Conservation (phyloP, 2,329 filamentous ascomycete genomes). For the Didymella lethalis region DNA sequence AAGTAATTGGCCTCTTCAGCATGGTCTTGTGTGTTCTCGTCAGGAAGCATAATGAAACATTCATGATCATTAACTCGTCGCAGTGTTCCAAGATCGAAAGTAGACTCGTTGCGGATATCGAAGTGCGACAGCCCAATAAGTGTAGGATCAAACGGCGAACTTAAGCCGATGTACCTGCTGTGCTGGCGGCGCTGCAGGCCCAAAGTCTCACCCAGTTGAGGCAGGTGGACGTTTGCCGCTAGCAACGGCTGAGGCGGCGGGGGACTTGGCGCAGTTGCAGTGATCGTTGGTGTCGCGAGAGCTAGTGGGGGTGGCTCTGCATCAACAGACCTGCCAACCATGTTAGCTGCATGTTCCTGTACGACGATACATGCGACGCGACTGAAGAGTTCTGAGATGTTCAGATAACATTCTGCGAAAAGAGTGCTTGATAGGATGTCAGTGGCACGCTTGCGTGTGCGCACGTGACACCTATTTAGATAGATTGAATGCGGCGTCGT, state of each 20-base stretch:
- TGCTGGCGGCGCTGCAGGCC: conserved; percentile 80
- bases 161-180: conserved; percentile 83
- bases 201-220: conserved; percentile 60
- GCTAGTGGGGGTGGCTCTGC: conserved; percentile 52
- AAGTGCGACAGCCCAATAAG: conserved; percentile 82
- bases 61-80: conserved; percentile 79
- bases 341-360: conserved; percentile 35
- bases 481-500: conserved; percentile 19
- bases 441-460: conserved; percentile 23
- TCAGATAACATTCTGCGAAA: neutral
- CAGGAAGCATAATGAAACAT: conserved; percentile 81
- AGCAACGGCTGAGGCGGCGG: conserved; percentile 43
- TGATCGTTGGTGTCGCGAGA: conserved; percentile 51
- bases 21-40: conserved; percentile 74
- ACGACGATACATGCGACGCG: conserved; percentile 10
- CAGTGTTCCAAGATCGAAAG: conserved; percentile 68
- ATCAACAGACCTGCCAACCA: conserved; percentile 47
- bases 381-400: neutral
- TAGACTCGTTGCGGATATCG: conserved; percentile 81
- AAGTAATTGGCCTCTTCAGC: conserved; percentile 73
- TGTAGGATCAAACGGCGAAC: conserved; percentile 83
- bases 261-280: conserved; percentile 50
- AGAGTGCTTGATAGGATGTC: neutral
- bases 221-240: conserved; percentile 40
- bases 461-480: conserved; percentile 32